These are phyloP conservation scores for Davidsoniella neocaledoniae DNA, from an alignment of 2,329 filamentous ascomycete genomes.

Conservation along the genomic window DNA sequence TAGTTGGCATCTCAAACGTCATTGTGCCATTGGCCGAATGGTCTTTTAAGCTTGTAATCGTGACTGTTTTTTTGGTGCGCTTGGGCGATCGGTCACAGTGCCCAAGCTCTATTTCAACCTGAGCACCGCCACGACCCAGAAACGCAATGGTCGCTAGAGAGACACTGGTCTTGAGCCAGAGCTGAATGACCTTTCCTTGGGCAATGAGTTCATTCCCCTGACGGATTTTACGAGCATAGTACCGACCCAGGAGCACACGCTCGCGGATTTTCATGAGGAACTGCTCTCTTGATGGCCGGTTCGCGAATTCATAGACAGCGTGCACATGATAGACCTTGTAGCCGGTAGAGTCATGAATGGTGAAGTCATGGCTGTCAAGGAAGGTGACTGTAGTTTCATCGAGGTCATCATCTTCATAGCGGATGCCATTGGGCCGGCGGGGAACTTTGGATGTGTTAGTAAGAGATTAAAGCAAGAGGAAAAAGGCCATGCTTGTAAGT, in stretches of 20 bases:
- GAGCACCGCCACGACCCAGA: slow-evolving; percentile 7
- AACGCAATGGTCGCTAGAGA: slow-evolving; percentile 10
- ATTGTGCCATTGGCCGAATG: neutral
- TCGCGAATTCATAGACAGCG: slow-evolving; percentile 9
- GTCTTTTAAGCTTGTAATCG: slow-evolving; percentile 5
- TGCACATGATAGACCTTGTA: slow-evolving; percentile 10
- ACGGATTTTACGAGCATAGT: slow-evolving; percentile 8
- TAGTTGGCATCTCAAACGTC: slow-evolving; percentile 7
- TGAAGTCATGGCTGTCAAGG: slow-evolving; percentile 10
- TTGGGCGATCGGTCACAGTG: slow-evolving; percentile 6
- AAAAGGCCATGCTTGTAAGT: neutral
- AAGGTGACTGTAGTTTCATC: slow-evolving; percentile 9
- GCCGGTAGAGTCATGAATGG: slow-evolving; percentile 5
- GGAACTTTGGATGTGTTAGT: slow-evolving; percentile 1
- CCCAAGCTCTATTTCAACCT: slow-evolving; percentile 9
- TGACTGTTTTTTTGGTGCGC: slow-evolving; percentile 7
- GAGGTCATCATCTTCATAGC: slow-evolving; percentile 11
- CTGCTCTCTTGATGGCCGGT: slow-evolving; percentile 7
- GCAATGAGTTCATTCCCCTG: slow-evolving; percentile 4
- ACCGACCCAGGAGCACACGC: slow-evolving; percentile 5
- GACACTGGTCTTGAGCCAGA: slow-evolving; percentile 9
- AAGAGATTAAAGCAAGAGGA: neutral
- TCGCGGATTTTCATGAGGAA: slow-evolving; percentile 12
- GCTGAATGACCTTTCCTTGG: slow-evolving; percentile 9
- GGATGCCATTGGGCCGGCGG: slow-evolving; percentile 6